Conservation (phyloP, 805 yeast species). For the Pichia nakasei region DNA sequence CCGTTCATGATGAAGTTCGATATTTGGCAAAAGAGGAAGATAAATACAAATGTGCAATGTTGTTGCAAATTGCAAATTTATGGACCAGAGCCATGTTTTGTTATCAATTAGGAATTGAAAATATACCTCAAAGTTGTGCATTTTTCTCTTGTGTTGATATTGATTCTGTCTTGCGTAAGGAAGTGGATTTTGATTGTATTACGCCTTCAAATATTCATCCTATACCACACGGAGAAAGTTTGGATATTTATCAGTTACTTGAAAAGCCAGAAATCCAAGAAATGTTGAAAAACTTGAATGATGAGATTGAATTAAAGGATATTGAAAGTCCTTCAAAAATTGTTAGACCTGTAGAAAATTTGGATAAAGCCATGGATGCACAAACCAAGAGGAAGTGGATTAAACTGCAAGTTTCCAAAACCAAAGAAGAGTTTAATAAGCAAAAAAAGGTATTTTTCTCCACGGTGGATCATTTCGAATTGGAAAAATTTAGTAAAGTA, state of each 20-base stretch:
- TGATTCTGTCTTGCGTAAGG: constrained; percentile 82
- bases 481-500: constrained; percentile 12
- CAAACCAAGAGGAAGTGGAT: constrained; percentile 18
- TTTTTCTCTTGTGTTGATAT: constrained; percentile 92
- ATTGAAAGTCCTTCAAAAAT: constrained; percentile 11
- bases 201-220: constrained; percentile 78
- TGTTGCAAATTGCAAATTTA: constrained; percentile 79
- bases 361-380: constrained; percentile 22
- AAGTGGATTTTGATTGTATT: constrained; percentile 82
- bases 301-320: constrained; percentile 11
- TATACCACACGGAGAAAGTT: constrained; percentile 71
- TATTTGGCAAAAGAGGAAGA: constrained; percentile 70
- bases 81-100: constrained; percentile 97
- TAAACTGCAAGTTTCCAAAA: constrained; percentile 24
- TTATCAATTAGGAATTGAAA: constrained; percentile 81
- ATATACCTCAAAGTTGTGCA: constrained; percentile 91
- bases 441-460: constrained; percentile 16
- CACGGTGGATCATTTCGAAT: constrained; percentile 10
- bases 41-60: constrained; percentile 65
- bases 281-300: constrained; percentile 13
- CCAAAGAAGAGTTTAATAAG: constrained; percentile 23
- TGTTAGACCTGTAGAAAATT: constrained; percentile 18
- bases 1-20: constrained; percentile 94
- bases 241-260: constrained; percentile 50
- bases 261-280: constrained; percentile 27